These are phyloP conservation scores for Alternaria gaisen DNA, from an alignment of 2,329 filamentous ascomycete species.

Conservation along the genomic window DNA sequence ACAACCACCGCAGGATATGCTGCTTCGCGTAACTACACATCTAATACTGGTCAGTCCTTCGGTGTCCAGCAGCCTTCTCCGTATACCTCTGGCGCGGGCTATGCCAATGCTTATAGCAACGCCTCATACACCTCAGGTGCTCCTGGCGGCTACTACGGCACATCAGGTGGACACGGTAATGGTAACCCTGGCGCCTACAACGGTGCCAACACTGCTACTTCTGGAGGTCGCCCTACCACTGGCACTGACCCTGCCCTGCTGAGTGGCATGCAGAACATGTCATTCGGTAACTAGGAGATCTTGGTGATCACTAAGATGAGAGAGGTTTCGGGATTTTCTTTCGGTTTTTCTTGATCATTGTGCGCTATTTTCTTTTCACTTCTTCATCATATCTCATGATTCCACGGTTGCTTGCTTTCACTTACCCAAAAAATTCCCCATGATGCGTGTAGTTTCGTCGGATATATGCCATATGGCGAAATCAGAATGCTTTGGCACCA, in stretches of 20 bases:
- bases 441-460: constrained; percentile 15
- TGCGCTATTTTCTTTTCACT: constrained; percentile 9
- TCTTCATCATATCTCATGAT: constrained; percentile 5
- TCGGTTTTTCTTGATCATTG: constrained; percentile 3
- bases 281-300: constrained; percentile 19
- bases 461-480: constrained; percentile 21
- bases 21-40: constrained; percentile 21
- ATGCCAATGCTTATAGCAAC: constrained; percentile 10
- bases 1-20: constrained; percentile 25
- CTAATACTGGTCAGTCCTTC: constrained; percentile 27
- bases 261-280: constrained; percentile 39
- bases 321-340: background rate
- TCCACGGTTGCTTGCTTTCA: constrained; percentile 3
- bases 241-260: constrained; percentile 26
- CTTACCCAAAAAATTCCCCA: background rate
- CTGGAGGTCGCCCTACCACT: constrained; percentile 20
- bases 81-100: constrained; percentile 14
- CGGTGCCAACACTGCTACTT: constrained; percentile 14
- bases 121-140: constrained; percentile 4
- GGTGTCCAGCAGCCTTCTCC: constrained; percentile 7
- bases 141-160: constrained; percentile 13
- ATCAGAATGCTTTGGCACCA: constrained; percentile 23
- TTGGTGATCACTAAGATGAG: background rate
- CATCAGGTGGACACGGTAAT: constrained; percentile 10
- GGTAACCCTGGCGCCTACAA: constrained; percentile 15